Conservation (phyloP, 1,139 yeast species). For the Kluyveromyces sp. region DNA sequence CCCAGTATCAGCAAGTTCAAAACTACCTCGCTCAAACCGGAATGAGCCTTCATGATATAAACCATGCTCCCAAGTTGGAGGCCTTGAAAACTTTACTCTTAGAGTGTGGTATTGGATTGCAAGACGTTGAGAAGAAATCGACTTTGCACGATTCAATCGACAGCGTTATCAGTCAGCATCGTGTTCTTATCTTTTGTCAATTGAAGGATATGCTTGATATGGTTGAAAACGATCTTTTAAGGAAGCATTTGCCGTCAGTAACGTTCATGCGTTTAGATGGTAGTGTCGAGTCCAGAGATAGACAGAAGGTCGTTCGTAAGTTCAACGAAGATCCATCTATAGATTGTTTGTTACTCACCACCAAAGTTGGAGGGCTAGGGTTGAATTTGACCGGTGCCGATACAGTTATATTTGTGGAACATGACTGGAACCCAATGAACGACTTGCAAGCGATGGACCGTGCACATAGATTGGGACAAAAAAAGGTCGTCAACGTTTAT, state of each 20-base stretch:
- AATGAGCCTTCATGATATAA: conserved; percentile 60
- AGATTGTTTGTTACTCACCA: conserved; percentile 83
- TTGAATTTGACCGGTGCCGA: conserved; percentile 97
- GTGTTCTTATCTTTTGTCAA: conserved; percentile 94
- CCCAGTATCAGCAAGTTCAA: conserved; percentile 64
- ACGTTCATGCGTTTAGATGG: conserved; percentile 96
- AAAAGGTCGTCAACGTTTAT: conserved; percentile 93
- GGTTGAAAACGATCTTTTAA: conserved; percentile 83
- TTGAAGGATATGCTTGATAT: conserved; percentile 96
- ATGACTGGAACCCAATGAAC: conserved; percentile 99
- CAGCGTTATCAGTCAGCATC: conserved; percentile 81
- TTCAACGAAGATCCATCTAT: conserved; percentile 96
- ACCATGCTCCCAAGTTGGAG: conserved; percentile 82
- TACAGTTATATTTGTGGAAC: conserved; percentile 96
- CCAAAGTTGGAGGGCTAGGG: conserved; percentile 98
- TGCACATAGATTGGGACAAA: conserved; percentile 96
- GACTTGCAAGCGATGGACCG: conserved; percentile 99
- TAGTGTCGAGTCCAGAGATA: conserved; percentile 82
- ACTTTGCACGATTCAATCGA: conserved; percentile 46
- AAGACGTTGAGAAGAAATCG: conserved; percentile 40
- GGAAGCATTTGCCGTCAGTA: conserved; percentile 80
- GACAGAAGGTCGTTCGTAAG: conserved; percentile 85
- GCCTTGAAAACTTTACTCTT: conserved; percentile 74
- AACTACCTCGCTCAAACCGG: conserved; percentile 52
- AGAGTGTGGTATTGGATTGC: conserved; percentile 91